These are phyloP conservation scores for Paxillus involutus DNA, from an alignment of 768 basidiomycete genomes.

Conservation along the genomic window DNA sequence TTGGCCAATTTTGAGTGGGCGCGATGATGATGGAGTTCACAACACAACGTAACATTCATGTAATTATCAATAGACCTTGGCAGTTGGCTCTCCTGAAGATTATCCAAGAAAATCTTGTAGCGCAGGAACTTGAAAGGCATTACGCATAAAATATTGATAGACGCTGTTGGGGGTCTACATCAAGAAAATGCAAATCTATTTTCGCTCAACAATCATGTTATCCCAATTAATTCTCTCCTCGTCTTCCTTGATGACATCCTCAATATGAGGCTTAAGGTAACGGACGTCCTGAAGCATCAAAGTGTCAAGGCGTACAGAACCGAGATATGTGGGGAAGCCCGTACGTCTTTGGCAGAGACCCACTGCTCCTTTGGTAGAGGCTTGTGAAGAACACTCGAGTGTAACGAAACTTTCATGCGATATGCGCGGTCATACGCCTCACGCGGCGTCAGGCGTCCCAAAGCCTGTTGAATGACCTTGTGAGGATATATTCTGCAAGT, in stretches of 20 bases:
- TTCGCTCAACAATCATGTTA: constrained; percentile 66
- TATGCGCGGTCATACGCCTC: constrained; percentile 89
- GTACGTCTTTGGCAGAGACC: constrained; percentile 73
- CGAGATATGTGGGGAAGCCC: constrained; percentile 16
- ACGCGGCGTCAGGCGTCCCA: constrained; percentile 73
- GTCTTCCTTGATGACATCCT: constrained; percentile 71
- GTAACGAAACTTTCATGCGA: constrained; percentile 80
- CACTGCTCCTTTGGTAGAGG: constrained; percentile 81
- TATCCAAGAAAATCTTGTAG: background rate
- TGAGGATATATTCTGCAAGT: background rate
- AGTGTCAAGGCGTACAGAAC: constrained; percentile 9
- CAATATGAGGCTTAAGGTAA: constrained; percentile 81
- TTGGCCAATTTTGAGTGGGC: background rate
- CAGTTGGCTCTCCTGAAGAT: background rate
- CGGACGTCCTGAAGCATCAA: constrained; percentile 67
- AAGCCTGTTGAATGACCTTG: constrained; percentile 54
- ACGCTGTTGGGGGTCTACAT: constrained; percentile 22
- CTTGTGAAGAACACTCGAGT: constrained; percentile 76
- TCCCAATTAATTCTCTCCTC: constrained; percentile 83
- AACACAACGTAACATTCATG: constrained; percentile 10
- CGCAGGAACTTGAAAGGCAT: background rate
- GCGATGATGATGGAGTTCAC: background rate
- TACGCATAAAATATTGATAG: constrained; percentile 17
- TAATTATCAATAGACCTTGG: constrained; percentile 11
- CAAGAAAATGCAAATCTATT: constrained; percentile 41